Evolutionary conservation across 495 filamentous ascomycete species (phyloP), one percentile per base, ranked within the genome.

Genomic region (Podospora anserina): DNA sequence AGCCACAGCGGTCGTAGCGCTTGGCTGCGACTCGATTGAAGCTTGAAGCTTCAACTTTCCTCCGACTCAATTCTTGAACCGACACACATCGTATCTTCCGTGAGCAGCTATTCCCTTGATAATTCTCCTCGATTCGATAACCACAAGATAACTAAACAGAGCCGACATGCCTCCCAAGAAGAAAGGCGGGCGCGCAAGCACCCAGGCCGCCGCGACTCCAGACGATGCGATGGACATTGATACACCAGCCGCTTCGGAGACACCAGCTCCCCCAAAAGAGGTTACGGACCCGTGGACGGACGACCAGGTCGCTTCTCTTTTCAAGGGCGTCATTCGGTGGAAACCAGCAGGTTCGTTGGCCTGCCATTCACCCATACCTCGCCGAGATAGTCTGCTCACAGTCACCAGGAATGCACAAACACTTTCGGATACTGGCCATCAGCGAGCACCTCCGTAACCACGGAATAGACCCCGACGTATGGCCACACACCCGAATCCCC

Each of bases 371-470:
- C 34, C 19, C 11, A 39, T 26, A 57, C 0, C 3, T 4, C 19
- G 2, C 27, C 9, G 20, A 56, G 23, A 63, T 32, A n/a, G 13
- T 18, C 58, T 60, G 27, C 67, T 27, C 15, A 58, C 32, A 13
- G 18, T 44, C 16, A 20, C 30, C 11, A 97, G 94, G 94, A 62
- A 89, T 99, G 83, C 94, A 99, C 82, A 98, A 96, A 79, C 94
- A 98, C 80, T 98, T 99, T 77, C 92, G 92, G 26, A 94, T 98
- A 83, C 88, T 97, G 66, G 88, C 92, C 3, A 93, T 99, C 39
- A 90, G 91, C 18, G 88, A 95, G 67, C 88, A 91, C 73, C 85
- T 99, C 69, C 89, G 90, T 69, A 92, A 91, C 72, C 92, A 97
- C 77, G 94, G 93, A 66, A 92, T 93, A 78, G 88, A 90, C 67